Conservation (phyloP, 164 flowering plant species). For the Berberis thunbergii region DNA sequence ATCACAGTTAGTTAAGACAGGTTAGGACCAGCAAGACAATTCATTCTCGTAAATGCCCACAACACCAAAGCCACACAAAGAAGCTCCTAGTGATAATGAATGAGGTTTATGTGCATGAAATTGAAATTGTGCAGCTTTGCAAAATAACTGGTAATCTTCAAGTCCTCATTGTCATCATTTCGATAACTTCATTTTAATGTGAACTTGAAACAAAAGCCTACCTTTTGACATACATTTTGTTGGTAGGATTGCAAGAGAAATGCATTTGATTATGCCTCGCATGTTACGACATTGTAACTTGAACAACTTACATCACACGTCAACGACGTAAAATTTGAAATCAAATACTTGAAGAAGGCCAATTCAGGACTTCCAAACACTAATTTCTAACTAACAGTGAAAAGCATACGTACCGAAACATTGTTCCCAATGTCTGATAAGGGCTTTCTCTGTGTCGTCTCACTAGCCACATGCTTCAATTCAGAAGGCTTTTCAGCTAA, state of each 20-base stretch:
- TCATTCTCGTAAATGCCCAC: not conserved
- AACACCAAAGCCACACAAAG: not conserved
- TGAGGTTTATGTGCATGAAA: too few species aligned
- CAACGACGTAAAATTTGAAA: not conserved
- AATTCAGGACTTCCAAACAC: not conserved
- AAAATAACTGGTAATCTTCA: too few species aligned
- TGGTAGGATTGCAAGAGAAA: too few species aligned
- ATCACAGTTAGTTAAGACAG: not conserved
- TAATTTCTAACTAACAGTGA: not conserved
- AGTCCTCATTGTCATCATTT: too few species aligned
- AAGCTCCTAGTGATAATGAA: not conserved
- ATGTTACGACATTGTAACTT: not conserved
- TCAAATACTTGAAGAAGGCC: not conserved
- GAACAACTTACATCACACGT: not conserved
- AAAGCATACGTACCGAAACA: slow-evolving; percentile 37
- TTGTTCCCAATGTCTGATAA: slow-evolving; percentile 93
- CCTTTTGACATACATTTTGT: too few species aligned
- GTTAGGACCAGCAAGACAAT: not conserved
- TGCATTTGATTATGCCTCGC: not conserved
- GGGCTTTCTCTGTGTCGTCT: slow-evolving; percentile 43
- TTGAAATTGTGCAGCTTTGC: too few species aligned
- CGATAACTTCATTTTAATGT: too few species aligned
- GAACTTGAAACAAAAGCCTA: too few species aligned
- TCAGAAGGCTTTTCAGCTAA: slow-evolving; percentile 40
- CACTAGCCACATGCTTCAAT: slow-evolving; percentile 25